Evolutionary conservation across 345 rosid species (phyloP).

Genomic region (Isatis tinctoria): DNA sequence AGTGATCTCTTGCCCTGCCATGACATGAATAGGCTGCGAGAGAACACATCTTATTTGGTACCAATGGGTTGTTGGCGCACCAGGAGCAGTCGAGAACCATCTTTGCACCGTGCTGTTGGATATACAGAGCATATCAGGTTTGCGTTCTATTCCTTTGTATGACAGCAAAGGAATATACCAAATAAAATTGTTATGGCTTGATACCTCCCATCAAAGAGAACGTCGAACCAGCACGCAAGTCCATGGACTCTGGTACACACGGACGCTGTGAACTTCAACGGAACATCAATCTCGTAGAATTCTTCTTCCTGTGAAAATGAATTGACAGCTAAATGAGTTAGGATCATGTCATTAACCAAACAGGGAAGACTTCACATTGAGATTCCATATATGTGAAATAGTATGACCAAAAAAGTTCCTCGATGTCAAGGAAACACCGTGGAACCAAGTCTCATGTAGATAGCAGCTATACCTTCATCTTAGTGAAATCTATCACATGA

Average conservation of each 20-base stretch:
- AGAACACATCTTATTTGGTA: conserved; percentile 94
- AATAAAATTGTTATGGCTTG: background rate
- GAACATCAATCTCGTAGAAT: conserved; percentile 77
- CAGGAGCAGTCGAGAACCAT: conserved; percentile 97
- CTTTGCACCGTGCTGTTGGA: conserved; percentile 70
- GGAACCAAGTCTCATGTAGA: background rate
- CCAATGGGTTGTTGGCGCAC: conserved; percentile 97
- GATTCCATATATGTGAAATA: background rate
- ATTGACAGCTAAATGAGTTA: background rate
- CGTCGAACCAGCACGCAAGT: conserved; percentile 96
- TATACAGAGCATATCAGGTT: background rate
- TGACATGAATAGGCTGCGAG: conserved; percentile 83
- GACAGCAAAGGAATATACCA: background rate
- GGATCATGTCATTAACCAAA: background rate
- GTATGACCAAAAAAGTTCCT: background rate
- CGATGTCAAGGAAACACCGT: background rate
- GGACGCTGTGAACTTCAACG: conserved; percentile 69
- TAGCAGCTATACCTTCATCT: conserved; percentile 57
- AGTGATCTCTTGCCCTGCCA: conserved; percentile 91
- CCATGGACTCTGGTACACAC: conserved; percentile 92
- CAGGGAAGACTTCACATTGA: background rate
- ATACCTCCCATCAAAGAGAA: conserved; percentile 85
- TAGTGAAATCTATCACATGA: conserved; percentile 66
- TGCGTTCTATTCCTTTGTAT: conserved; percentile 52
- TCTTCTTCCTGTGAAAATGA: conserved; percentile 70